Evolutionary conservation across 768 basidiomycete genomes (phyloP), one percentile per base, ranked within the genome.

Genomic region (Favolaschia claudopus): DNA sequence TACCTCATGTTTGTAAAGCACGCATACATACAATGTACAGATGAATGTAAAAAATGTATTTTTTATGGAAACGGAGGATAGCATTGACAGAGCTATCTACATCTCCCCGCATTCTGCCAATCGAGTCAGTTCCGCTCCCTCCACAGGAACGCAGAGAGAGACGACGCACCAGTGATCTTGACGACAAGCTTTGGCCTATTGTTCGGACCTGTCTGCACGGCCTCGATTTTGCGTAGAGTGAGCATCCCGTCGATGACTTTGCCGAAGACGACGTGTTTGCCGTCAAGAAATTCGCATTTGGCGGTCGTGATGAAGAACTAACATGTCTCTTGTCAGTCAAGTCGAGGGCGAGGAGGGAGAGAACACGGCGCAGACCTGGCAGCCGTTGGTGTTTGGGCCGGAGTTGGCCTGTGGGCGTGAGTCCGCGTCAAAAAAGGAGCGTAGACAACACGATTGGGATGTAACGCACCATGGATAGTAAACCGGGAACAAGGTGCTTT

Each of bases 281-380:
- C 93, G 70, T 99, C 96, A 39, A 99, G 85, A 75, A 99, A 99
- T 61, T 96, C 93, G 63, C 96, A 96, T 65, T 92, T 91, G 9
- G 88, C 93, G 2, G 93, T 95, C 0, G 97, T 99, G 70, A 99
- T 89, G 82, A 99, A 99, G 80, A 99, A 99, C 86, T 96, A 71
- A 2, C 32, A 53, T 10, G n/a, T 43, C 29, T 37, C 40, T 39
- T 25, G 48, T 3, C 33, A 29, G 12, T 24, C 32, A 20, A 55
- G 24, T 20, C 17, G 28, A 14, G 17, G n/a, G 25, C 38, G 10
- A 38, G 36, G 49, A 47, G 6, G 38, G 37, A n/a, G 34, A 46
- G n/a, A 37, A 20, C 33, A 15, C 10, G 24, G 38, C 29, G 67
- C 76, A 31, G 58, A 86, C 86, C 74, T 94, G 95, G 73, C 93